phyloP scores from a whole-genome alignment of 2,329 filamentous ascomycete genomes.

The Aspergillus tanneri region DNA sequence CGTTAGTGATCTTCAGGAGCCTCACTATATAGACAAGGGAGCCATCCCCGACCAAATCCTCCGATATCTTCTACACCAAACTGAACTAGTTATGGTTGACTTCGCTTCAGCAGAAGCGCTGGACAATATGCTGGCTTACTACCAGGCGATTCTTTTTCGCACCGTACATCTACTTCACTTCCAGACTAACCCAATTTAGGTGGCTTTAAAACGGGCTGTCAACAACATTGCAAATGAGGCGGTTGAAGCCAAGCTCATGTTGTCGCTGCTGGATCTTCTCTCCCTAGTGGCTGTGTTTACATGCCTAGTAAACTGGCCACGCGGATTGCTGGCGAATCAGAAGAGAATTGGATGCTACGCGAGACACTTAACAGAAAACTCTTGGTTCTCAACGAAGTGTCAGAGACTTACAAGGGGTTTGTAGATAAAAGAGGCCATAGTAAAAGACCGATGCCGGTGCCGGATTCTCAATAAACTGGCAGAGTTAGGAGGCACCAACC shows the following conservation, averaged over 20 bases:
- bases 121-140: conserved; percentile 46
- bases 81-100: conserved; percentile 37
- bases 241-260: conserved; percentile 36
- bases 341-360: conserved; percentile 15
- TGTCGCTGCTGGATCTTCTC: conserved; percentile 30
- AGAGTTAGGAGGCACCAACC: too few species aligned
- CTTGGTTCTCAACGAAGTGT: conserved; percentile 41
- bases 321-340: conserved; percentile 26
- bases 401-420: conserved; percentile 45
- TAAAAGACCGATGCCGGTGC: too few species aligned
- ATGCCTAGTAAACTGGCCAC: conserved; percentile 21
- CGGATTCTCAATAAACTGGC: too few species aligned
- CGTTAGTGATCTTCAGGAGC: conserved; percentile 5
- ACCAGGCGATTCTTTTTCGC: conserved; percentile 38
- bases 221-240: conserved; percentile 43
- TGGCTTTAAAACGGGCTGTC: conserved; percentile 42
- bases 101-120: conserved; percentile 41
- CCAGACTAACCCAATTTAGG: conserved; percentile 25
- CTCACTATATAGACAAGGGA: background rate
- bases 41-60: conserved; percentile 17
- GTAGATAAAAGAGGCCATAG: background rate
- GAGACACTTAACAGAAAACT: conserved; percentile 29
- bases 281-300: conserved; percentile 21
- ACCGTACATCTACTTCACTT: background rate
- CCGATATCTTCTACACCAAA: conserved; percentile 18